A percentile compares a stretch with the other conserved stretches of the same genome.
Conservation (phyloP, 768 basidiomycete genomes). For the Agaricus bisporus region DNA sequence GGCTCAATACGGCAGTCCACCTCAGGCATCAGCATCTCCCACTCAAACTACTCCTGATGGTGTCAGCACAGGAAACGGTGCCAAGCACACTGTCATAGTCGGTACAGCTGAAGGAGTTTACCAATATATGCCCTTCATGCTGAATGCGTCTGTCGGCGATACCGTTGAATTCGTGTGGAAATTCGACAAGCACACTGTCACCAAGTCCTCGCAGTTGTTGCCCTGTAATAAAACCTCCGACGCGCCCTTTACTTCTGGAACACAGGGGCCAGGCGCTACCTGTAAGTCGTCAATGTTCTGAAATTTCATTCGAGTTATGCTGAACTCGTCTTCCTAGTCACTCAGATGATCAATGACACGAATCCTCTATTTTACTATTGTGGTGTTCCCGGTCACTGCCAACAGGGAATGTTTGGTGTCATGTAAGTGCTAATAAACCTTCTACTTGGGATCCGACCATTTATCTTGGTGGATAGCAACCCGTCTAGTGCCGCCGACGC, state of each 20-base stretch:
- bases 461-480: conserved; percentile 33
- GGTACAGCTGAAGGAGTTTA: conserved; percentile 73
- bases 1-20: conserved; percentile 43
- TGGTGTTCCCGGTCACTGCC: conserved; percentile 61
- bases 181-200: conserved; percentile 78
- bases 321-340: conserved; percentile 41
- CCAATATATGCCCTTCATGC: conserved; percentile 68
- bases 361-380: conserved; percentile 75
- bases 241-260: conserved; percentile 57
- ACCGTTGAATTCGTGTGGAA: conserved; percentile 74
- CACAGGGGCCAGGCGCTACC: conserved; percentile 54
- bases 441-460: background rate
- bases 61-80: conserved; percentile 36
- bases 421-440: conserved; percentile 32
- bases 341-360: conserved; percentile 67
- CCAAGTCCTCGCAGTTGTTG: conserved; percentile 60
- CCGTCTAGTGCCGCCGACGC: conserved; percentile 43
- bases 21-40: conserved; percentile 28
- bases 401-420: conserved; percentile 84
- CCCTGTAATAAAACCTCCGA: conserved; percentile 71
- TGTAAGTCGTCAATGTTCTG: conserved; percentile 35
- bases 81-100: conserved; percentile 71
- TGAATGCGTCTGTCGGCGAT: conserved; percentile 74
- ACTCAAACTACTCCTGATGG: conserved; percentile 26
- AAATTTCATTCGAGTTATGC: background rate